Conservation (phyloP, 2,329 filamentous ascomycete species). For the Trichoderma oligosporum region DNA sequence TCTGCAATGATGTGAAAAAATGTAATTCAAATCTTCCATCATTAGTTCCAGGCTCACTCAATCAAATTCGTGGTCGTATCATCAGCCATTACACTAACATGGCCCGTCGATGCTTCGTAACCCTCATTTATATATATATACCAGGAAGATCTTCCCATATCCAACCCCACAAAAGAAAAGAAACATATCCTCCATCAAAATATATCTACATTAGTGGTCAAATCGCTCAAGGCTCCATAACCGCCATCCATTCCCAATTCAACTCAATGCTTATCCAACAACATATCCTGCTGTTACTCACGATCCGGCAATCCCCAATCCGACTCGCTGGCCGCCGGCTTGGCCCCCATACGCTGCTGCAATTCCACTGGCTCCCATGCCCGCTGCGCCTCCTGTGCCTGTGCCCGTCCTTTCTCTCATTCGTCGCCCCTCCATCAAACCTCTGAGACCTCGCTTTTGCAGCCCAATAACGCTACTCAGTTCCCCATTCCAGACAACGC, state of each 20-base stretch:
- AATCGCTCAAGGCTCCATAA: slow-evolving; percentile 17
- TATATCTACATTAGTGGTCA: slow-evolving; percentile 16
- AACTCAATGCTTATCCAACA: neutral
- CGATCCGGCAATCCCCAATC: slow-evolving; percentile 51
- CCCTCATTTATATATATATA: slow-evolving; percentile 17
- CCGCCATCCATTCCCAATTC: too few species aligned
- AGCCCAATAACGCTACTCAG: slow-evolving; percentile 87
- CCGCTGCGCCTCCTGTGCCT: slow-evolving; percentile 27
- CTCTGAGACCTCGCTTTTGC: slow-evolving; percentile 87
- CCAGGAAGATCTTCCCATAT: slow-evolving; percentile 12
- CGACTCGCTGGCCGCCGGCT: slow-evolving; percentile 41
- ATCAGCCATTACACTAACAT: slow-evolving; percentile 11
- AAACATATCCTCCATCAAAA: slow-evolving; percentile 18
- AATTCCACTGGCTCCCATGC: slow-evolving; percentile 24
- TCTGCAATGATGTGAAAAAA: neutral
- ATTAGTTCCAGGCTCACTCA: neutral
- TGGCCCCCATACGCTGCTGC: slow-evolving; percentile 14
- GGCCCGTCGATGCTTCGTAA: slow-evolving; percentile 2
- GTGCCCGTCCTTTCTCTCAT: slow-evolving; percentile 69
- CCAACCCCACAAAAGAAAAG: slow-evolving; percentile 13
- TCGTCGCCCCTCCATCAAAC: slow-evolving; percentile 88
- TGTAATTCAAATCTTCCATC: neutral
- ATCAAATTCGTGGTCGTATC: slow-evolving; percentile 6
- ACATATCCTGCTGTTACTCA: too few species aligned
- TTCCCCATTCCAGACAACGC: slow-evolving; percentile 70